phyloP scores from a whole-genome alignment of 371 early-diverging fungal genomes.

The Caulochytrium protostelioides region DNA sequence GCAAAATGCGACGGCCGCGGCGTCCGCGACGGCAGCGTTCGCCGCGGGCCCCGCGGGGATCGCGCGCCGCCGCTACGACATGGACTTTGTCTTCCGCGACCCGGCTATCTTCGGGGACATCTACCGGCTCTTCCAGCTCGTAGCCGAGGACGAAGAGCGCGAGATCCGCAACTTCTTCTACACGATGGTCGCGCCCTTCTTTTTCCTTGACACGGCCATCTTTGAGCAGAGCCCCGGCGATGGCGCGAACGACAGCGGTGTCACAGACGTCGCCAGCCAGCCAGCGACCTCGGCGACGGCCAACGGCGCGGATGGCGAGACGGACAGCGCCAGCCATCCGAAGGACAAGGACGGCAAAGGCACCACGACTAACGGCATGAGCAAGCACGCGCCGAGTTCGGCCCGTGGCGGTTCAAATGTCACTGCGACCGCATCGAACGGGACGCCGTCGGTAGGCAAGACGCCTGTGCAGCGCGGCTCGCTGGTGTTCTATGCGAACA shows the following conservation, averaged over 20 bases:
- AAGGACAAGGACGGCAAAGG: not conserved
- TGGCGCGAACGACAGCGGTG: too few species aligned
- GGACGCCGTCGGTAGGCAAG: not conserved
- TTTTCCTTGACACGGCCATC: constrained; percentile 28
- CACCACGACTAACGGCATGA: not conserved
- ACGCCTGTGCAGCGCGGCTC: not conserved
- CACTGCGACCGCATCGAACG: too few species aligned
- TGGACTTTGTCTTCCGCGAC: constrained; percentile 38
- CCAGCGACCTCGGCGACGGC: too few species aligned
- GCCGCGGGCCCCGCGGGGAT: constrained; percentile 2
- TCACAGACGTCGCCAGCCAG: too few species aligned
- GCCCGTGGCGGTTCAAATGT: constrained; percentile 7
- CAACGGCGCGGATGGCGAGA: constrained; percentile 14
- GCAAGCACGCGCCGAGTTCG: not conserved
- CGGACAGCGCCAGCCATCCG: constrained; percentile 14
- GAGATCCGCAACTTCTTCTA: constrained; percentile 50
- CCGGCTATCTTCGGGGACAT: constrained; percentile 37
- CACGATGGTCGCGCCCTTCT: constrained; percentile 47
- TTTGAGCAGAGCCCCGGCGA: too few species aligned
- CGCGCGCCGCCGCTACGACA: constrained; percentile 26
- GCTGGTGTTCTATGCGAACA: constrained; percentile 50
- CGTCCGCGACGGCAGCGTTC: constrained; percentile 5
- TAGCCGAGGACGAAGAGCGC: constrained; percentile 25
- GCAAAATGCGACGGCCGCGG: constrained; percentile 1
- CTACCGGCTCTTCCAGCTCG: constrained; percentile 20